phyloP scores from a whole-genome alignment of 305 asterid species.

The Fraxinus velutina region DNA sequence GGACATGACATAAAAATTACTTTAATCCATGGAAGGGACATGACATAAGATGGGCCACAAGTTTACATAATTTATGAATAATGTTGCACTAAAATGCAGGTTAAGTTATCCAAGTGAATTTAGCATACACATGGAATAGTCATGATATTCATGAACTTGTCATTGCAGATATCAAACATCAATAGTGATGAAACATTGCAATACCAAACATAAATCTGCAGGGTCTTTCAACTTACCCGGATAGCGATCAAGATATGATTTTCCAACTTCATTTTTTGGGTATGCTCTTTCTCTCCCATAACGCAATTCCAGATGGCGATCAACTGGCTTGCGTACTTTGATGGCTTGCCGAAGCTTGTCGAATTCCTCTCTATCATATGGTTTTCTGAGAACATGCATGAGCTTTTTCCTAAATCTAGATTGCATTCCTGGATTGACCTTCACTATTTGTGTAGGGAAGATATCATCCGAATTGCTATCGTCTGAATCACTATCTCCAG shows the following conservation, averaged over 20 bases:
- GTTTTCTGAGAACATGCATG: constrained; percentile 29
- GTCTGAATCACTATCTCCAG: constrained; percentile 4
- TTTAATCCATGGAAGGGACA: neutral
- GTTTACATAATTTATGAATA: neutral
- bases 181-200: neutral
- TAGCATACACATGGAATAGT: neutral
- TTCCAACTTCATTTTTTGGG: neutral
- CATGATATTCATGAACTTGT: neutral
- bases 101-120: neutral
- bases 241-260: constrained; percentile 28
- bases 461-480: neutral
- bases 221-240: constrained; percentile 35
- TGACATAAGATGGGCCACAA: neutral
- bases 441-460: constrained; percentile 20
- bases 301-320: neutral
- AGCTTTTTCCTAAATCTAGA: constrained; percentile 31
- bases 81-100: neutral
- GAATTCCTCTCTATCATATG: constrained; percentile 36
- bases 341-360: constrained; percentile 7
- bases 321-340: neutral
- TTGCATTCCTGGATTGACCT: neutral
- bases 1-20: neutral
- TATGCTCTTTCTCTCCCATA: neutral
- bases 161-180: neutral
- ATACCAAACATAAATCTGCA: neutral